These are phyloP conservation scores for Pleurozium schreberi DNA, from an alignment of 225 moss, liverwort and hornwort genomes.

Conservation along the genomic window DNA sequence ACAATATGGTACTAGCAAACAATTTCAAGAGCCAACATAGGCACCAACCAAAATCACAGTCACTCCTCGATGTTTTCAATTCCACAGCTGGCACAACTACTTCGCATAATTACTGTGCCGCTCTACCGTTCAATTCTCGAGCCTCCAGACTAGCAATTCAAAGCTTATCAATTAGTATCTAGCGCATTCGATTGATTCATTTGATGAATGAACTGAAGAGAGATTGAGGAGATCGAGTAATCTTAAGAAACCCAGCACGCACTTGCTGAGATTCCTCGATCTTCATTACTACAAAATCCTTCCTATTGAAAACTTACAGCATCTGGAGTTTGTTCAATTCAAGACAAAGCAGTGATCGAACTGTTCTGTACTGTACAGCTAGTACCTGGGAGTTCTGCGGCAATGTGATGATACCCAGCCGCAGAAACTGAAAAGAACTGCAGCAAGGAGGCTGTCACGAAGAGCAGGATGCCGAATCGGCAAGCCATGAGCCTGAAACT, in stretches of 20 bases:
- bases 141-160: neutral
- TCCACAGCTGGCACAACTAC: neutral
- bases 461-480: neutral
- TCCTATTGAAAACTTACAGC: neutral
- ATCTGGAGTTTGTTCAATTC: neutral
- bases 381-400: neutral
- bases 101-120: neutral
- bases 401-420: neutral
- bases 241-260: neutral
- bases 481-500: neutral
- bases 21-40: neutral
- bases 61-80: neutral
- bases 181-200: neutral
- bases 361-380: no score
- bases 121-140: no score
- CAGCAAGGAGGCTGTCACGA: neutral
- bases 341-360: neutral
- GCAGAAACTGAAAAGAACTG: neutral
- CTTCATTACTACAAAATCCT: neutral
- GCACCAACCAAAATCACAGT: neutral
- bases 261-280: neutral
- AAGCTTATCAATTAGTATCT: neutral
- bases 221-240: no score
- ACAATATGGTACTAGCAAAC: neutral
- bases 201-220: neutral